These are phyloP conservation scores for Ceratocystis colombiana DNA, from an alignment of 2,329 filamentous ascomycete genomes.

Conservation along the genomic window DNA sequence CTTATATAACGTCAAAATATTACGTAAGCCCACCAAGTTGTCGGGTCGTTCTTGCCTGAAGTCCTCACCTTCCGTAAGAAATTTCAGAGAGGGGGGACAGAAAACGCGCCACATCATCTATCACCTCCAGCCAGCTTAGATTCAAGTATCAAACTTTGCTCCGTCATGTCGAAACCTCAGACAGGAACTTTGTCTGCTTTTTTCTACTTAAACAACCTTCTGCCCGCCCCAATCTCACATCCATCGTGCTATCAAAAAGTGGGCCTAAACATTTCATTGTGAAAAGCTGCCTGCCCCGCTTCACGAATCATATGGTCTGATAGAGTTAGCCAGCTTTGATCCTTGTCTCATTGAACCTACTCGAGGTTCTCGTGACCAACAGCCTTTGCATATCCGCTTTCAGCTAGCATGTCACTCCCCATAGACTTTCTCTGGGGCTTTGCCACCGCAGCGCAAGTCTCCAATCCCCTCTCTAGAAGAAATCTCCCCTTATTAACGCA, in stretches of 20 bases:
- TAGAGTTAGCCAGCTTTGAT: neutral
- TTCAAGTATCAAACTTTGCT: too few relatives aligned
- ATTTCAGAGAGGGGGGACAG: neutral
- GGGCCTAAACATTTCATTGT: too few relatives aligned
- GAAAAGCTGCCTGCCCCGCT: neutral
- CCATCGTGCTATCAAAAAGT: neutral
- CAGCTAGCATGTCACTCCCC: conserved; percentile 46
- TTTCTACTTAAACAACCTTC: neutral
- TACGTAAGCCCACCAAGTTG: neutral
- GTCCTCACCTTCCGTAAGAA: neutral
- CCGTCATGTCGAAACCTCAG: too few relatives aligned
- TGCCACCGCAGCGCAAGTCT: conserved; percentile 60
- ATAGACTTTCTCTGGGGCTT: conserved; percentile 70
- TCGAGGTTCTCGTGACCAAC: neutral
- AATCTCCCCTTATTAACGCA: conserved; percentile 1
- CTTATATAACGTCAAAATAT: neutral
- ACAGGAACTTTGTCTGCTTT: neutral
- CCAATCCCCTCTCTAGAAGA: neutral
- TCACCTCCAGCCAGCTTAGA: too few relatives aligned
- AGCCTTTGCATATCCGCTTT: neutral
- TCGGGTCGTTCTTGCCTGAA: neutral
- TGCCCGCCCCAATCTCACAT: neutral
- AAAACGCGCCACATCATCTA: neutral
- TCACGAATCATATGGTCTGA: neutral
- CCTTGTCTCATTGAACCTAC: neutral